Conservation (phyloP, 441 rosid species). For the Corymbia citriodora region DNA sequence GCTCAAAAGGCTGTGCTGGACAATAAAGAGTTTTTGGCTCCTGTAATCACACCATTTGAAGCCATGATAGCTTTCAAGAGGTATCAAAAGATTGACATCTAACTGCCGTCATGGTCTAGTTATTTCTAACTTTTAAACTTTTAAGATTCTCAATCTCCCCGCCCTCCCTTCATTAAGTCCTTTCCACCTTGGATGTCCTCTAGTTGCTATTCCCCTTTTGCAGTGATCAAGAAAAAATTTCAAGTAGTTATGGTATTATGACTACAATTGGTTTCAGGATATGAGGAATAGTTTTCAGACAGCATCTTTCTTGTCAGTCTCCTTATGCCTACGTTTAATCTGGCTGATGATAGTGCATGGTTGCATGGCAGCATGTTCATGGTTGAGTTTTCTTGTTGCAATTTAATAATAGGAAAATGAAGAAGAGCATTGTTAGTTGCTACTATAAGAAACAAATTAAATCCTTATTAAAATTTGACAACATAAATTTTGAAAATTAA, state of each 20-base stretch:
- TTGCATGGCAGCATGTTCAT: background rate
- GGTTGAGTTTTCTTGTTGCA: background rate
- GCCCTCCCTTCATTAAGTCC: background rate
- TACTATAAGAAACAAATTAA: background rate
- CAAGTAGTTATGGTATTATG: background rate
- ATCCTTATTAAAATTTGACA: background rate
- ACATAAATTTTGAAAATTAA: background rate
- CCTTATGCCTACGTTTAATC: background rate
- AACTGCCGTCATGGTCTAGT: background rate
- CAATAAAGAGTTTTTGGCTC: conserved; percentile 86
- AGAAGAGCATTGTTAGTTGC: background rate
- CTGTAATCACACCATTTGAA: conserved; percentile 89
- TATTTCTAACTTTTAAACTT: background rate
- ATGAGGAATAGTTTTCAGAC: background rate
- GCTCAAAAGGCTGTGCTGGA: conserved; percentile 87
- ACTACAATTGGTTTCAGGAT: background rate
- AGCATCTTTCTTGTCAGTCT: background rate
- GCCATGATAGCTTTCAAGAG: conserved; percentile 84
- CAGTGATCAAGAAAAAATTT: background rate
- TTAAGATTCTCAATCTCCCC: background rate
- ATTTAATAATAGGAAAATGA: background rate
- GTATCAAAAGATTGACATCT: conserved; percentile 17
- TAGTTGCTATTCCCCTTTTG: background rate
- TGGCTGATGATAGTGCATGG: background rate
- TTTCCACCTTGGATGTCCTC: background rate